phyloP scores from a whole-genome alignment of 2,329 filamentous ascomycete genomes.

The Epichloe festucae region DNA sequence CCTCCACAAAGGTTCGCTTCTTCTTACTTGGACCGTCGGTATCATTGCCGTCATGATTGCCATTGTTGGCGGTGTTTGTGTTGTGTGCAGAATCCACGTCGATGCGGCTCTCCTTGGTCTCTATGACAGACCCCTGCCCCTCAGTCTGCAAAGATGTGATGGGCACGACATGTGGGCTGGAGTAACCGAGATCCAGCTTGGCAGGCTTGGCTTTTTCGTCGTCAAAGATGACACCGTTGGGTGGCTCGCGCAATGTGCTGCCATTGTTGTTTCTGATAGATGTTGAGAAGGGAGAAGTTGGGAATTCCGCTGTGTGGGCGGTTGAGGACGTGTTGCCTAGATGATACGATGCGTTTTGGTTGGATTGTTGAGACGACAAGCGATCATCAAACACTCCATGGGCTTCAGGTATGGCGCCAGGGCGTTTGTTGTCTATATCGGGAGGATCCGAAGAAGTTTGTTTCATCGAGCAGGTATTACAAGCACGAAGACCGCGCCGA shows the following conservation, averaged over 20 bases:
- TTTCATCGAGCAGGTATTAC: constrained; percentile 45
- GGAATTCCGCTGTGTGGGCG: neutral
- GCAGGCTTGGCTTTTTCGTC: constrained; percentile 10
- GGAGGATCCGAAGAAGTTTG: constrained; percentile 40
- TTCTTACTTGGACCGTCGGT: constrained; percentile 8
- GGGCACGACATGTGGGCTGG: constrained; percentile 21
- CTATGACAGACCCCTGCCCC: constrained; percentile 46
- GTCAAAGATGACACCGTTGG: constrained; percentile 4
- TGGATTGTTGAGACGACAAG: constrained; percentile 21
- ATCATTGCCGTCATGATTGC: constrained; percentile 12
- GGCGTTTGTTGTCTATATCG: constrained; percentile 43
- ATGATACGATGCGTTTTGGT: neutral
- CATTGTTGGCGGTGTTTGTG: constrained; percentile 13
- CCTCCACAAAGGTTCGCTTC: constrained; percentile 32
- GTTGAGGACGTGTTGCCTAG: constrained; percentile 5
- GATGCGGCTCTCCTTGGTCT: constrained; percentile 10
- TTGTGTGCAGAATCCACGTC: constrained; percentile 10
- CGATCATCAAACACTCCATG: constrained; percentile 33
- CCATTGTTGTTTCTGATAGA: constrained; percentile 12
- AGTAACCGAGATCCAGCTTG: constrained; percentile 12
- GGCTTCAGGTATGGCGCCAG: constrained; percentile 40
- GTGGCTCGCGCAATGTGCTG: constrained; percentile 8
- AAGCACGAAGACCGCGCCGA: constrained; percentile 5
- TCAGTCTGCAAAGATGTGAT: constrained; percentile 35
- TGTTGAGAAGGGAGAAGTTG: neutral